Conservation (phyloP, 2,329 filamentous ascomycete genomes). For the Trichophyton schoenleinii region DNA sequence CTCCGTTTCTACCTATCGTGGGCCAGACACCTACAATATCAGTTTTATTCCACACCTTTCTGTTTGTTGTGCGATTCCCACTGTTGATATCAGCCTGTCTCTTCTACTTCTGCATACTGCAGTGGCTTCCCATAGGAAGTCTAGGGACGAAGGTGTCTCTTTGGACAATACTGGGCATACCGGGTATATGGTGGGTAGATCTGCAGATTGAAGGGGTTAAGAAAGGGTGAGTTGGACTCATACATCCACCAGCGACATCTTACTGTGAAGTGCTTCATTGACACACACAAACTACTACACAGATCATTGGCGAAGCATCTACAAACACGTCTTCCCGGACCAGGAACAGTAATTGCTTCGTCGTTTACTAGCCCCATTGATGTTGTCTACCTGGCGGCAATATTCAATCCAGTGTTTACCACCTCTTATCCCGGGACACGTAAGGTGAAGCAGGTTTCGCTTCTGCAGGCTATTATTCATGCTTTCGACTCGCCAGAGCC, state of each 20-base stretch:
- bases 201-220: conserved; percentile 95
- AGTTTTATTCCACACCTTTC: conserved; percentile 51
- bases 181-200: conserved; percentile 96
- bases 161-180: conserved; percentile 76
- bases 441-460: conserved; percentile 62
- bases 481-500: conserved; percentile 52
- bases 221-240: conserved; percentile 50
- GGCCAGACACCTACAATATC: conserved; percentile 52
- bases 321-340: conserved; percentile 59
- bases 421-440: conserved; percentile 63
- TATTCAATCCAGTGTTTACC: conserved; percentile 94
- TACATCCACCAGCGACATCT: neutral
- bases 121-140: conserved; percentile 62
- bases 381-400: conserved; percentile 81
- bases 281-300: neutral
- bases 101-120: conserved; percentile 67
- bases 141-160: conserved; percentile 67
- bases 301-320: conserved; percentile 61
- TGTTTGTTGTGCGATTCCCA: conserved; percentile 72
- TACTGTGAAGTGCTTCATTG: neutral
- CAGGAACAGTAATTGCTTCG: conserved; percentile 71
- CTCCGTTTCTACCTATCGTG: conserved; percentile 79
- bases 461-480: conserved; percentile 60
- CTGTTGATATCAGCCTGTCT: conserved; percentile 56
- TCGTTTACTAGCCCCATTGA: conserved; percentile 91